phyloP scores from a whole-genome alignment of 805 yeast species.

The Wilhelminamyces savonicus region DNA sequence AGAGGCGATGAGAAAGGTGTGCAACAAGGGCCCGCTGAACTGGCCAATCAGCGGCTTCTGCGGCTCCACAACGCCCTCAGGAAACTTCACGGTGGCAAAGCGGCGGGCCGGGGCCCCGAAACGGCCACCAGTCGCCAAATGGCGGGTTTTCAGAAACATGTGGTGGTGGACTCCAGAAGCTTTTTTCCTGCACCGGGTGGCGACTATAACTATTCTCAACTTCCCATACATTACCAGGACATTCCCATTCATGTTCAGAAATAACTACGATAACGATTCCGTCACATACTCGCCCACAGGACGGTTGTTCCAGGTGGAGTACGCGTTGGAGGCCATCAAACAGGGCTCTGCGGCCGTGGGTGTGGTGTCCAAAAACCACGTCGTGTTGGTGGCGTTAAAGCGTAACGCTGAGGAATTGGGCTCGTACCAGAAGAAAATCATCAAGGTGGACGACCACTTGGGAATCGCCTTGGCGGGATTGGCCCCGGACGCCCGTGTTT shows the following conservation, averaged over 20 bases:
- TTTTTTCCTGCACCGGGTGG: too few relatives aligned
- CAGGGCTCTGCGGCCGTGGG: conserved; percentile 99
- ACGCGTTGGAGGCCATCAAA: conserved; percentile 88
- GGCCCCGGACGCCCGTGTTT: conserved; percentile 96
- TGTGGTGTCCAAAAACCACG: conserved; percentile 75
- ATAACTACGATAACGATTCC: conserved; percentile 97
- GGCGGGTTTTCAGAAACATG: too few relatives aligned
- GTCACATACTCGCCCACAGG: conserved; percentile 97
- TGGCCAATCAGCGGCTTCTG: conserved; percentile 28
- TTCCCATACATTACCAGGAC: too few relatives aligned
- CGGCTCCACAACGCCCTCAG: neutral
- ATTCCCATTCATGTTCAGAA: conserved; percentile 92
- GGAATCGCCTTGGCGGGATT: conserved; percentile 96
- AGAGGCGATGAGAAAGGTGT: conserved; percentile 34
- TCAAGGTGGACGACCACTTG: conserved; percentile 86
- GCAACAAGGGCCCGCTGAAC: conserved; percentile 31
- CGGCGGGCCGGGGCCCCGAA: too few relatives aligned
- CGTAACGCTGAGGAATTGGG: conserved; percentile 97
- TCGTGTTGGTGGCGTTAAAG: conserved; percentile 87
- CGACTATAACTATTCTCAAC: too few relatives aligned
- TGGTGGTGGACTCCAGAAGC: too few relatives aligned
- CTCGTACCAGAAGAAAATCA: conserved; percentile 90
- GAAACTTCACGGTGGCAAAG: neutral
- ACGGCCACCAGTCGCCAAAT: too few relatives aligned
- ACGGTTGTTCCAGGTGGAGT: conserved; percentile 64